Evolutionary conservation across 139 green algal species (phyloP).

Genomic region (Chlamydomonas incerta): DNA sequence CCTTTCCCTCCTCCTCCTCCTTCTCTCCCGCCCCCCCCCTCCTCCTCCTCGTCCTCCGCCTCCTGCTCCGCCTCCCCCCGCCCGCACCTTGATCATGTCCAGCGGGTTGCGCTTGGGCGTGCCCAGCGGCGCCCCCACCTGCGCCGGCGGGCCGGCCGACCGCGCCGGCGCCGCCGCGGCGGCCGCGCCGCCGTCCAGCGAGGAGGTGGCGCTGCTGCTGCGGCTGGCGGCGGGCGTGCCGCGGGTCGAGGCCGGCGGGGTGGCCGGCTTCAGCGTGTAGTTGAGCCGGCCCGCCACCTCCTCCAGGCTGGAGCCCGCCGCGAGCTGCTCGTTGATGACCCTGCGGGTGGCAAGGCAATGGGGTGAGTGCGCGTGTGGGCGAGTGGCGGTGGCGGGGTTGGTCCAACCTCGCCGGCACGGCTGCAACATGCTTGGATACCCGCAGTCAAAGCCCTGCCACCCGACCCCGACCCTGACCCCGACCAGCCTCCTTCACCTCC

Average conservation of each 20-base stretch:
- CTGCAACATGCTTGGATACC: too few species aligned
- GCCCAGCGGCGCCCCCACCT: conserved; percentile 72
- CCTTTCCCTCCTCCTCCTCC: not conserved
- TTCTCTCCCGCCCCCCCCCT: not conserved
- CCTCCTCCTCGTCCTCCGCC: not conserved
- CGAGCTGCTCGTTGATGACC: conserved; percentile 69
- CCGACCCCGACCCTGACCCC: too few species aligned
- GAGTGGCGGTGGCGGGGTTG: too few species aligned
- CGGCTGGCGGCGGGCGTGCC: not conserved
- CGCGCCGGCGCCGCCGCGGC: not conserved
- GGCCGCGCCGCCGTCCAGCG: not conserved
- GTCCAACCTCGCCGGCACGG: too few species aligned
- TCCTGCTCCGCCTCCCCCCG: not conserved
- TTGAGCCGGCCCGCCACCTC: conserved; percentile 34
- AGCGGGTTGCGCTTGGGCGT: conserved; percentile 70
- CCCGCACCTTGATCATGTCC: conserved; percentile 77
- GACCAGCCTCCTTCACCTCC: too few species aligned
- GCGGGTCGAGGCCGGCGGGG: not conserved
- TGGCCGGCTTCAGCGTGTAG: conserved; percentile 47
- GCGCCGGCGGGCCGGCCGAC: not conserved
- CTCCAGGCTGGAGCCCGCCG: conserved; percentile 56
- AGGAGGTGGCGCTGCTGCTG: not conserved
- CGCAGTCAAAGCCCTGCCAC: too few species aligned
- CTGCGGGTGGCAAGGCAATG: too few species aligned
- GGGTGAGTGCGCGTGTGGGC: too few species aligned